Evolutionary conservation across 306 rosid genomes (phyloP).

Genomic region (Boehmeria nivea): DNA sequence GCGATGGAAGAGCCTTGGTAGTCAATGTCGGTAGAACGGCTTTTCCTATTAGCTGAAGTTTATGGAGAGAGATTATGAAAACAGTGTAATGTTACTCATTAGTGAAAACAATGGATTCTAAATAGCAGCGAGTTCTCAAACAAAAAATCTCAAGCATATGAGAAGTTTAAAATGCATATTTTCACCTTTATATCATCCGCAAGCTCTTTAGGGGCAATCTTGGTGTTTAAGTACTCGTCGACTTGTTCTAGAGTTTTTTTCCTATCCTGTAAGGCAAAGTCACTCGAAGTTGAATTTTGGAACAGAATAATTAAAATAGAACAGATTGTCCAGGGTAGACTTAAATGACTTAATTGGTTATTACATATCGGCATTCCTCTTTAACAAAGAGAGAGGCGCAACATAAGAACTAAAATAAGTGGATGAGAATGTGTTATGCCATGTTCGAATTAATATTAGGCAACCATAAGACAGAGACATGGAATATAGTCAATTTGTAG

Average conservation of each 20-base stretch:
- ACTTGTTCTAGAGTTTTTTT: conserved; percentile 58
- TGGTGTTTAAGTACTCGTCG: conserved; percentile 75
- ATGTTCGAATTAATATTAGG: too few species aligned
- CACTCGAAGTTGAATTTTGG: background rate
- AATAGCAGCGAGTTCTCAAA: conserved; percentile 1
- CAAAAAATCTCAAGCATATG: background rate
- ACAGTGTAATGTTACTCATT: too few species aligned
- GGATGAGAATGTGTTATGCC: too few species aligned
- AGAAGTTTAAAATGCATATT: background rate
- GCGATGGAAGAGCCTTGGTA: conserved; percentile 64
- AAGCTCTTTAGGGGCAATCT: conserved; percentile 84
- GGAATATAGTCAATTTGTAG: too few species aligned
- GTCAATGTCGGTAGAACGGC: conserved; percentile 62
- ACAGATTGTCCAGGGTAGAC: background rate
- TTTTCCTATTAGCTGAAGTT: conserved; percentile 72
- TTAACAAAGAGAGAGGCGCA: too few species aligned
- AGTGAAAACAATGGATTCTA: conserved; percentile 1
- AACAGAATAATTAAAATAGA: background rate
- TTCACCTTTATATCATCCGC: conserved; percentile 74
- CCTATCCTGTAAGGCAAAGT: conserved; percentile 56
- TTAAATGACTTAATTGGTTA: too few species aligned
- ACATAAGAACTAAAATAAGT: too few species aligned
- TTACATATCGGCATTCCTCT: too few species aligned
- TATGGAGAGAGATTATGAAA: conserved; percentile 15
- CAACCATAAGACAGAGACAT: too few species aligned